Base-by-base conservation (phyloP, 371 early-diverging fungal species). In the Mucor saturninus region DNA sequence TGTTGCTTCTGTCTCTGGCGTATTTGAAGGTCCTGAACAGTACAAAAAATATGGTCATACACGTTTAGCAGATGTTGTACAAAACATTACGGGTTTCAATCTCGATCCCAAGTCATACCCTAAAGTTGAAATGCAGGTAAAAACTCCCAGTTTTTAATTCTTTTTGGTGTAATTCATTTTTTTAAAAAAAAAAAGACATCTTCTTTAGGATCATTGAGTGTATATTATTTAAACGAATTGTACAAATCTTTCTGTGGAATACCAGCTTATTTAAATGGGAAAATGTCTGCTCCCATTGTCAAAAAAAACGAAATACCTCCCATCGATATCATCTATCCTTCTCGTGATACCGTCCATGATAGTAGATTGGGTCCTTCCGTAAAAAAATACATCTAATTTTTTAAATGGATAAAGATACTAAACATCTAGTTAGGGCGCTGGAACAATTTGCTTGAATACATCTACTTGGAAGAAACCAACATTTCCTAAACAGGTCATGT, bases 91-190 rank as follows among this genome's bases (percentile, higher is more conserved):
- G 5, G 75, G 72, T 11, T 60, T 68, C 2, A 39, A 56, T 11
- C 9, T 11, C 1, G 65, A 72, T 43, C 49, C 59, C 4, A 15
- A 30, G 21, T 31, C 50, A 0, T 32, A 51, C 9, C 76, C 79
- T 10, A 68, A 58, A 46, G 65, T 81, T 3, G 81, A 81, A 54
- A 76, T 81, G 75, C 81, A 81, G 76, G 81, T 77, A 69, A 45
- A 5, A 11, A 21, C 21, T 21, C 21, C 21, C 1, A 21, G 21
- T 21, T 21, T 21, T 21, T 21, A n/a, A n/a, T 21, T 21, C 21
- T 21, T 21, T 21, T 21, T 21, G 21, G 21, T 21, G 21, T 21
- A 21, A 31, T 46, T 26, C 6, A 35, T 4, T 9, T 4, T 14
- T 2, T 42, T 14, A 7, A n/a, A 42, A 10, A n/a, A 54, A 35